Evolutionary conservation across 345 rosid genomes (phyloP), one percentile per base, ranked within the genome.

Genomic region (Eucalyptus pumila): DNA sequence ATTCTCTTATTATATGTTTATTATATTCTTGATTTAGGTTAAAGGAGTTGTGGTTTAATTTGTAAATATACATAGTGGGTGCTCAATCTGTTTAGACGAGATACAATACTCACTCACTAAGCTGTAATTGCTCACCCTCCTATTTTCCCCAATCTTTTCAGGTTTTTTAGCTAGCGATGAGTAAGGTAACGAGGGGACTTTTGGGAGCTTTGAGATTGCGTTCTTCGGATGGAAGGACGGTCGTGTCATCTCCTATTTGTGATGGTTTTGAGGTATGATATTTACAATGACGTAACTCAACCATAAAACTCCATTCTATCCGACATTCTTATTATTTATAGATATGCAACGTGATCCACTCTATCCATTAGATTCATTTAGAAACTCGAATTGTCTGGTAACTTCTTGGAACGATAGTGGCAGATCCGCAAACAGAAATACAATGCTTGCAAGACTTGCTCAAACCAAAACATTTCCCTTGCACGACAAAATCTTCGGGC

Each of bases 401-500:
- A 21, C 47, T 37, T 37, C 83, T 11, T 37, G 45, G 83, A 37
- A 24, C 81, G 42, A 72, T 19, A 19, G 2, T 6, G 83, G 83
- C 47, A 76, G 15, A 21, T 76, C 45, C 27, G 24, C 83, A 40
- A 72, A 37, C 83, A 12, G 27, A 76, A 37, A 8, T 76, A 21
- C 42, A 19, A 2, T 37, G 83, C 47, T 76, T 37, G 27, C 47
- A 76, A 72, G 83, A 76, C 45, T 76, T 37, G 83, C 27, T 76
- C 83, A 76, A 21, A 17, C 83, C 86, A 19, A 51, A 76, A 16
- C 8, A 58, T 47, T 56, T 88, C 85, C 32, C 87, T 54, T 81
- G 51, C 87, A 88, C 50, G 89, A 56, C 80, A 81, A 88, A 88
- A 11, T 58, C 69, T 19, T 88, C 6, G 52, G 87, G 86, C 89